Evolutionary conservation across 1,284 basidiomycete species (phyloP).

Genomic region (Melampsora americana): DNA sequence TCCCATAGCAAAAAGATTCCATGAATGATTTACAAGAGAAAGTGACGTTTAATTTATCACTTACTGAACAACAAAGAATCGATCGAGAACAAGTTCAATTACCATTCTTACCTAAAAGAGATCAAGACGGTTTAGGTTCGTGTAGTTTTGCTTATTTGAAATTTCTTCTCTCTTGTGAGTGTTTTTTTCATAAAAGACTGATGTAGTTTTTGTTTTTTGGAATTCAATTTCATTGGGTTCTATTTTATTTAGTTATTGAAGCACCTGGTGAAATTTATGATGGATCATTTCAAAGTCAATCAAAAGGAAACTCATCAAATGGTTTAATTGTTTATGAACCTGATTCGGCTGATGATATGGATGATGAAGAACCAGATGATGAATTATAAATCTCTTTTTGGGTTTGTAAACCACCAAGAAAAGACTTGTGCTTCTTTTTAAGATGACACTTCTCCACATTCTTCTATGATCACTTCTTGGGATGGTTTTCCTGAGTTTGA

Average conservation of each 20-base stretch:
- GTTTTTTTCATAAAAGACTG: conserved; percentile 5
- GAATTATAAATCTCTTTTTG: conserved; percentile 15
- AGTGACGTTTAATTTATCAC: conserved; percentile 38
- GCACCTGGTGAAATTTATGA: conserved; percentile 40
- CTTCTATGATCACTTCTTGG: conserved; percentile 8
- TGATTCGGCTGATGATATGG: conserved; percentile 36
- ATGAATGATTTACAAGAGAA: neutral
- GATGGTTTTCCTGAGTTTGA: conserved; percentile 19
- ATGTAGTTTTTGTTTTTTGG: conserved; percentile 4
- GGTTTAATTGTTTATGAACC: conserved; percentile 33
- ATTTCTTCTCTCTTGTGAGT: neutral
- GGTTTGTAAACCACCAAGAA: too few relatives aligned
- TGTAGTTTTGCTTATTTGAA: too few relatives aligned
- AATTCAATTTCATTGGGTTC: neutral
- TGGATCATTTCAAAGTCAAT: conserved; percentile 20
- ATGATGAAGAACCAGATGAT: conserved; percentile 40
- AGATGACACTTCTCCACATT: conserved; percentile 17
- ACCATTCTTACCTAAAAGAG: conserved; percentile 27
- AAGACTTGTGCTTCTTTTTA: too few relatives aligned
- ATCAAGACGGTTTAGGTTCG: conserved; percentile 24
- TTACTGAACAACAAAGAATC: conserved; percentile 38
- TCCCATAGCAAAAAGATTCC: neutral
- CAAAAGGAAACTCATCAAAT: neutral
- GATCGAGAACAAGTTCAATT: conserved; percentile 30
- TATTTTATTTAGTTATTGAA: conserved; percentile 19